Evolutionary conservation across 2,329 filamentous ascomycete genomes (phyloP).

Genomic region (Xylariaceae sp.): DNA sequence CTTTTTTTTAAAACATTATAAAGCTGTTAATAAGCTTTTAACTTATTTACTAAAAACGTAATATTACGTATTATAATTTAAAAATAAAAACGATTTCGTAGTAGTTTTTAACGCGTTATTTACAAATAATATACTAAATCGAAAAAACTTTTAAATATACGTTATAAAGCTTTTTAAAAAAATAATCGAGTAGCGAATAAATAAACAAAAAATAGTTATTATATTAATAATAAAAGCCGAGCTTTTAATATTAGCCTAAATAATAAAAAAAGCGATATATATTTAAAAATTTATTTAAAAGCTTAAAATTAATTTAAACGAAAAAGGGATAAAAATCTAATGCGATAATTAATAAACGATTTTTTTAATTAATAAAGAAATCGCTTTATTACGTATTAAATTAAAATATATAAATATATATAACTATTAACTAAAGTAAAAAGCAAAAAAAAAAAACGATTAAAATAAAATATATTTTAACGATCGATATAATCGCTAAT

Average conservation of each 20-base stretch:
- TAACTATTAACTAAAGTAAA: too few species aligned
- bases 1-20: neutral
- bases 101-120: too few species aligned
- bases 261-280: neutral
- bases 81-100: too few species aligned
- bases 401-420: neutral
- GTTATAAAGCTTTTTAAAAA: neutral
- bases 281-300: neutral
- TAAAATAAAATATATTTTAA: neutral
- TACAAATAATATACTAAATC: neutral
- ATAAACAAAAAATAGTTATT: neutral
- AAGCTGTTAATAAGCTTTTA: neutral
- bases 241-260: neutral
- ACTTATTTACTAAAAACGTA: neutral
- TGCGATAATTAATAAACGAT: neutral
- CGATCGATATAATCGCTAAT: neutral
- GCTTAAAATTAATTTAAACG: neutral
- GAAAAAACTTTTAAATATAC: neutral
- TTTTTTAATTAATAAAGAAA: neutral
- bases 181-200: neutral
- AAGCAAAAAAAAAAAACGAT: neutral
- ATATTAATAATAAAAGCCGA: neutral
- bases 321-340: neutral
- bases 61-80: neutral
- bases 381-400: neutral